phyloP scores from a whole-genome alignment of 768 basidiomycete species.

The Boletus tylopilopsis region DNA sequence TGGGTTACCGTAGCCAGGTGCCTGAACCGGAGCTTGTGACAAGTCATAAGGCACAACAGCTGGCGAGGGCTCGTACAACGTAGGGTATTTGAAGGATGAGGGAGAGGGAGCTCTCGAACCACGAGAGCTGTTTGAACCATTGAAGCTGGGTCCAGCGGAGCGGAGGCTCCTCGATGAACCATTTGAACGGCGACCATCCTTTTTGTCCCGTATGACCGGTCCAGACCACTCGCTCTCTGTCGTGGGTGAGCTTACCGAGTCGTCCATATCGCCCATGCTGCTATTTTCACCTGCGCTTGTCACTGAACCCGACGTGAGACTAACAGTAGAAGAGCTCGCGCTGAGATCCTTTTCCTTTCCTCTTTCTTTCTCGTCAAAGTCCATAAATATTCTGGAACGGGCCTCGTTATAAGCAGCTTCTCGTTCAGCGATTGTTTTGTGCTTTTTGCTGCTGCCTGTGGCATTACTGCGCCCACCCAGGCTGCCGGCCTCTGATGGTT shows the following conservation, averaged over 20 bases:
- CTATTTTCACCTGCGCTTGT: constrained; percentile 54
- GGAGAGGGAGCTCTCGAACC: constrained; percentile 74
- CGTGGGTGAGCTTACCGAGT: constrained; percentile 64
- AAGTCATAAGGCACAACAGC: constrained; percentile 27
- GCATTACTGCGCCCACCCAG: constrained; percentile 64
- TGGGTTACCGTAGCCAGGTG: constrained; percentile 29
- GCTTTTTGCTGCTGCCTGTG: constrained; percentile 61
- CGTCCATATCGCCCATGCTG: constrained; percentile 63
- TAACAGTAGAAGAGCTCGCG: constrained; percentile 72
- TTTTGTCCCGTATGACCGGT: constrained; percentile 52
- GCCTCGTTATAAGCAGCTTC: constrained; percentile 90
- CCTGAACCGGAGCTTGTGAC: constrained; percentile 30
- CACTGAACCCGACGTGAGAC: constrained; percentile 65
- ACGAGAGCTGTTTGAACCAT: constrained; percentile 59
- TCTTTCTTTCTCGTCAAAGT: constrained; percentile 66
- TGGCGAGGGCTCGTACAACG: constrained; percentile 60
- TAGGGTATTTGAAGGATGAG: constrained; percentile 65
- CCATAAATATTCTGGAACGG: constrained; percentile 82
- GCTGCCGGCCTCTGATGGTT: constrained; percentile 80
- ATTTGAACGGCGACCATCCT: constrained; percentile 49
- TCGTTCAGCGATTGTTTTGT: constrained; percentile 78
- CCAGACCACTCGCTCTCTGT: constrained; percentile 84
- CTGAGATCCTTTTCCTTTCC: constrained; percentile 70
- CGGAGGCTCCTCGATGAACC: constrained; percentile 60
- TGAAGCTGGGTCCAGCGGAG: constrained; percentile 47